Evolutionary conservation across 2,329 filamentous ascomycete genomes (phyloP), one percentile per base, ranked within the genome.

Genomic region (Botryotinia convoluta): DNA sequence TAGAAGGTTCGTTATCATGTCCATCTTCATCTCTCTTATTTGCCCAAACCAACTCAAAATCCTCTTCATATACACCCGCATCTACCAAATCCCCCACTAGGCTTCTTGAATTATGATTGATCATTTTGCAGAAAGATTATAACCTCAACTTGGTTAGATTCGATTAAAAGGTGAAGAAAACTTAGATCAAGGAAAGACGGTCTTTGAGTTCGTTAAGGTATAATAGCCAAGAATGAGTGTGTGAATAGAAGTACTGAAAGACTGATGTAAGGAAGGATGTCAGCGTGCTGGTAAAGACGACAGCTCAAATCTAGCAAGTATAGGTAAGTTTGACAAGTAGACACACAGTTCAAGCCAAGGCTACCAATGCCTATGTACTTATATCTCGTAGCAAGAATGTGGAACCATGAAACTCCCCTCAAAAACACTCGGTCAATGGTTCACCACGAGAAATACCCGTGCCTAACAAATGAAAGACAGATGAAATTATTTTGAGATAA

Each of bases 1-100:
- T 9, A 51, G 32, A 65, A 65, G 44, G 44, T 65, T 65, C 29
- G 35, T n/a, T 14, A 18, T 65, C 63, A n/a, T 48, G 44, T 51
- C 29, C 44, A 51, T 51, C 32, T 18, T 51, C 44, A 65, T 51
- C 29, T 51, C 63, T 65, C 35, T 65, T 65, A 7, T 65, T 65
- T 51, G 63, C 63, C 63, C 63, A 65, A 37, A 65, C 63, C 22
- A 65, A 65, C 62, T 65, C 62, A 65, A 26, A 65, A 37, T 51
- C 63, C 44, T 65, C 44, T 37, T 65, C 29, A 65, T 65, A 65
- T 48, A 65, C 62, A 65, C 62, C 62, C n/a, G 42, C 29, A 65
- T 65, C 42, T 26, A 65, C 62, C 62, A 65, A 35, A 35, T 65
- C 62, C 42, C 26, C 14, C 42, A 65, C 62, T 32, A 65, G 14